These are phyloP conservation scores for Kluyveromyces sp. DNA, from an alignment of 1,139 yeast species.

Conservation along the genomic window DNA sequence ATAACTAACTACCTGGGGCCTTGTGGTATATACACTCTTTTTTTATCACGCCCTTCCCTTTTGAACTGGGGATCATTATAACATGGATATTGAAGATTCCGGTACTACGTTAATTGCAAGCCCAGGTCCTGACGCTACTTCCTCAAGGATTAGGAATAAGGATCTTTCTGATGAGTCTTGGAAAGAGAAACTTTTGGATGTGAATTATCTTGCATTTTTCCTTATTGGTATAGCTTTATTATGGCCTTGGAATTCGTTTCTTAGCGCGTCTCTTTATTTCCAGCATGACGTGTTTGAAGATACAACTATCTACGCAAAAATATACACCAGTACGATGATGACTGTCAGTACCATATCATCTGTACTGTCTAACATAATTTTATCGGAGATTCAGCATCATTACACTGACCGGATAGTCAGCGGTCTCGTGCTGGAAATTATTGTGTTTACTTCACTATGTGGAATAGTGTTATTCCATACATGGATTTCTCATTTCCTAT, in stretches of 20 bases:
- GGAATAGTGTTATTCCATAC: conserved; percentile 29
- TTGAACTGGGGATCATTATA: background rate
- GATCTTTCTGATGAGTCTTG: conserved; percentile 8
- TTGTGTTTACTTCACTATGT: conserved; percentile 43
- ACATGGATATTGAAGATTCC: background rate
- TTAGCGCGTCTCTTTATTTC: conserved; percentile 81
- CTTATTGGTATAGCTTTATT: conserved; percentile 68
- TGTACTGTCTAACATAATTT: conserved; percentile 48
- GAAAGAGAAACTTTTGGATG: conserved; percentile 14
- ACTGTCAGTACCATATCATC: conserved; percentile 72
- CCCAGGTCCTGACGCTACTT: background rate
- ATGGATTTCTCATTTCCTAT: conserved; percentile 34
- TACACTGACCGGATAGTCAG: conserved; percentile 50
- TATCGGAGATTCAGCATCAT: conserved; percentile 67
- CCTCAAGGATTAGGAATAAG: background rate
- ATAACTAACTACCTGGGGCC: no score
- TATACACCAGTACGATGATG: conserved; percentile 85
- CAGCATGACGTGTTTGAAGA: conserved; percentile 49
- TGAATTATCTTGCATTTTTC: conserved; percentile 56
- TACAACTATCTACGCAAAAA: conserved; percentile 45
- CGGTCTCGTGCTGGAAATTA: conserved; percentile 53
- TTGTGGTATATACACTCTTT: no score
- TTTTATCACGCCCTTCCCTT: no score
- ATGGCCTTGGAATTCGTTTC: conserved; percentile 96
- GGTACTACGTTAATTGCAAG: background rate